phyloP scores from a whole-genome alignment of 2,329 filamentous ascomycete genomes.

The Colletotrichum somersetense region DNA sequence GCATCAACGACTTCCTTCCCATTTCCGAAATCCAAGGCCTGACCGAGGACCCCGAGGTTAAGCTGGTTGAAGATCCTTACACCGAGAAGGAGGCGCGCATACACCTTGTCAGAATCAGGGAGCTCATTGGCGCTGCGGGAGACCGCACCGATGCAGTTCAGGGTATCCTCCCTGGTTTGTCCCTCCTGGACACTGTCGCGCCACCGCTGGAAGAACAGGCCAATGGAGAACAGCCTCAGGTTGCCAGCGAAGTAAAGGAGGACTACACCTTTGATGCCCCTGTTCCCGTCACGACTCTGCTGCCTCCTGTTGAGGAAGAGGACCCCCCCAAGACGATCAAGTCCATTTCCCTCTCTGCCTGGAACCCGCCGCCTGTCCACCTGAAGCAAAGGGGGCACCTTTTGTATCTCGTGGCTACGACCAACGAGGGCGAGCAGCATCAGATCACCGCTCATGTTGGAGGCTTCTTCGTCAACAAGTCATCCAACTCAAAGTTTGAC shows the following conservation, averaged over 20 bases:
- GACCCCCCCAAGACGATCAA: constrained; percentile 91
- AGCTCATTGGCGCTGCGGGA: constrained; percentile 92
- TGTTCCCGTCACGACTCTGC: constrained; percentile 76
- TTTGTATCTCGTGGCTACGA: constrained; percentile 89
- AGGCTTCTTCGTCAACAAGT: constrained; percentile 98
- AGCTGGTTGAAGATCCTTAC: constrained; percentile 92
- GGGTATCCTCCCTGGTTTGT: constrained; percentile 86
- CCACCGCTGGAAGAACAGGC: constrained; percentile 55
- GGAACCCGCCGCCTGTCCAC: constrained; percentile 96
- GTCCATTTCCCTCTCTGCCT: constrained; percentile 86
- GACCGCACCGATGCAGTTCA: constrained; percentile 89
- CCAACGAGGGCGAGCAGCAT: constrained; percentile 93
- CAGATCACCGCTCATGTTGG: constrained; percentile 94
- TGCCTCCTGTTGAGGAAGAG: constrained; percentile 73
- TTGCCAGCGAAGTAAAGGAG: constrained; percentile 57
- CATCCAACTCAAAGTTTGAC: constrained; percentile 94
- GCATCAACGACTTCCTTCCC: constrained; percentile 95
- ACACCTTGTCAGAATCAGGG: constrained; percentile 90
- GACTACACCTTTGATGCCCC: constrained; percentile 83
- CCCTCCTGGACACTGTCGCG: constrained; percentile 85
- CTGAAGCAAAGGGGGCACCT: constrained; percentile 92
- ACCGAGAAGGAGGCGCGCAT: constrained; percentile 98
- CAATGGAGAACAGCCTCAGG: constrained; percentile 58
- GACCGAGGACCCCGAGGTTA: constrained; percentile 80
- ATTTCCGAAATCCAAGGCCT: constrained; percentile 90